These are phyloP conservation scores for Aspergillus pseudotamarii DNA, from an alignment of 2,329 filamentous ascomycete genomes.

Conservation along the genomic window DNA sequence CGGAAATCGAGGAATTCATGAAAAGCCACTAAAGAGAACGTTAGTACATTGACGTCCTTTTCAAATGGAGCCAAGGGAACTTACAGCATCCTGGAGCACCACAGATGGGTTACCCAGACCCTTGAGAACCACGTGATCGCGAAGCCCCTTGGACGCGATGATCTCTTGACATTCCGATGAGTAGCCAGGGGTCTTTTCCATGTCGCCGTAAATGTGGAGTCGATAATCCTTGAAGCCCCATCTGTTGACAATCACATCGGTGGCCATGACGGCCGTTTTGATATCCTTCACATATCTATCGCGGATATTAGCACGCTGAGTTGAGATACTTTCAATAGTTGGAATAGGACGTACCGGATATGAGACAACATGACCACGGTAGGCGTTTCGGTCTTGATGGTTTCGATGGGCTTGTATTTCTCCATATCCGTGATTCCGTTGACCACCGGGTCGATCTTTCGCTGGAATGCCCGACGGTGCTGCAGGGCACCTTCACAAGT, in stretches of 20 bases:
- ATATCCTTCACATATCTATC: slow-evolving; percentile 56
- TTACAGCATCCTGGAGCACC: slow-evolving; percentile 54
- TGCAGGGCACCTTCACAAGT: slow-evolving; percentile 59
- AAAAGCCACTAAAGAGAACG: slow-evolving; percentile 51
- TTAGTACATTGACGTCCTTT: background rate
- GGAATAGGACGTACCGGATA: slow-evolving; percentile 37
- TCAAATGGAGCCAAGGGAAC: background rate
- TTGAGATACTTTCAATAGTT: too few species aligned
- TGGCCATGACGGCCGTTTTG: slow-evolving; percentile 65
- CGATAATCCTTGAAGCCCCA: slow-evolving; percentile 67
- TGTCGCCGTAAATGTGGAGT: slow-evolving; percentile 64
- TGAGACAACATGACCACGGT: slow-evolving; percentile 69
- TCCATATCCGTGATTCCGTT: slow-evolving; percentile 68
- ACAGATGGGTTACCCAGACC: slow-evolving; percentile 60
- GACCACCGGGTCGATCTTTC: slow-evolving; percentile 66
- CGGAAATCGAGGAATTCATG: slow-evolving; percentile 50
- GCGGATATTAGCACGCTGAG: background rate
- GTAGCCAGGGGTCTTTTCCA: slow-evolving; percentile 65
- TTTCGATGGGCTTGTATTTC: slow-evolving; percentile 61
- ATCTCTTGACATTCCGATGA: slow-evolving; percentile 62
- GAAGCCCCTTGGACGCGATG: slow-evolving; percentile 57
- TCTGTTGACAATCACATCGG: slow-evolving; percentile 66
- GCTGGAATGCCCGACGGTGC: slow-evolving; percentile 59
- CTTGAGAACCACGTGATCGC: slow-evolving; percentile 53
- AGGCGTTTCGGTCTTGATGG: slow-evolving; percentile 60